Evolutionary conservation across 2,329 filamentous ascomycete genomes (phyloP).

Genomic region (Calonectria hongkongensis): DNA sequence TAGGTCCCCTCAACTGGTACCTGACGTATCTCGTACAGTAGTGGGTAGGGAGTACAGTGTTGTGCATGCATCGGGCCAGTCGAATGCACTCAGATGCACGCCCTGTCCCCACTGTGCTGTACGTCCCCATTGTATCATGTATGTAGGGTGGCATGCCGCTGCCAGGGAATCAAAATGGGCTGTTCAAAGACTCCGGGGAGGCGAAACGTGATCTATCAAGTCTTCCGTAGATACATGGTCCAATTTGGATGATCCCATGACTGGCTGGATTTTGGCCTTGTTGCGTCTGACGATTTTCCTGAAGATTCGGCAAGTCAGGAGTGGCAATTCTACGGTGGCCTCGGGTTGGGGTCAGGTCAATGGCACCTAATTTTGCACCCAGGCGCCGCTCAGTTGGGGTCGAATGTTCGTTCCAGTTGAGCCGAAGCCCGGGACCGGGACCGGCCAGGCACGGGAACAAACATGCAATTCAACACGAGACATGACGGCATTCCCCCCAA

Average conservation of each 20-base stretch:
- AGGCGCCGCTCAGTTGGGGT: conserved; percentile 4
- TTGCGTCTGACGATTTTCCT: conserved; percentile 2
- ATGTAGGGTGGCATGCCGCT: conserved; percentile 38
- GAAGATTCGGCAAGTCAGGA: not conserved
- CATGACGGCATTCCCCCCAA: conserved; percentile 39
- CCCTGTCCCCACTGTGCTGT: conserved; percentile 29
- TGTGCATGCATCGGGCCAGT: conserved; percentile 34
- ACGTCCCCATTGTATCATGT: conserved; percentile 28
- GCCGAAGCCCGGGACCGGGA: conserved; percentile 22
- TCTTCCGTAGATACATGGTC: conserved; percentile 16
- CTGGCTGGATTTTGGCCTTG: not conserved
- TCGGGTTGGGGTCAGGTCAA: conserved; percentile 12
- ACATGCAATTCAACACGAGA: conserved; percentile 43
- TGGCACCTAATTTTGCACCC: conserved; percentile 6
- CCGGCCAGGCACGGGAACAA: conserved; percentile 39
- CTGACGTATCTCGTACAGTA: conserved; percentile 32
- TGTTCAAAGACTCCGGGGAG: conserved; percentile 27
- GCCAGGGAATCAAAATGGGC: conserved; percentile 31
- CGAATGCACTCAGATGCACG: conserved; percentile 16
- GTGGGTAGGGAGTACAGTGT: conserved; percentile 25
- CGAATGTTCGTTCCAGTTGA: not conserved
- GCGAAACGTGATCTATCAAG: conserved; percentile 37
- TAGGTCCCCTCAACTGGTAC: conserved; percentile 9
- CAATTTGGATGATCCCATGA: conserved; percentile 20
- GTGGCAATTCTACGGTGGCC: not conserved